These are phyloP conservation scores for Elasticomyces elasticus DNA, from an alignment of 495 filamentous ascomycete species.

Conservation along the genomic window DNA sequence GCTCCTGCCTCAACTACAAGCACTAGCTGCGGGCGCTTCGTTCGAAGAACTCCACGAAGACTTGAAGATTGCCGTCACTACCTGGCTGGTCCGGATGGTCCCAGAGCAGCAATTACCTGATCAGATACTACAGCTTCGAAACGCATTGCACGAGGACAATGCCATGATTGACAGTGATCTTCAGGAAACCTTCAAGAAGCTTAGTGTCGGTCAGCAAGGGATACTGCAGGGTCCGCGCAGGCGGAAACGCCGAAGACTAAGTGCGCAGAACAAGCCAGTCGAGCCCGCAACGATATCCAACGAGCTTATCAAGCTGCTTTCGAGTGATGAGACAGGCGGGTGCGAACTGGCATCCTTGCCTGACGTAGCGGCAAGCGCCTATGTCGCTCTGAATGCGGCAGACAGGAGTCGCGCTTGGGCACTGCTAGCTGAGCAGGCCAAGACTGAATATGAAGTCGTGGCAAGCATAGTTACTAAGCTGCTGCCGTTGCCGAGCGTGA, in stretches of 20 bases:
- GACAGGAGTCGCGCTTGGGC: conserved; percentile 29
- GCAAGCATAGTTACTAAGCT: conserved; percentile 48
- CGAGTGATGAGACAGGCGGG: neutral
- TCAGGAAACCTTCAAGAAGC: neutral
- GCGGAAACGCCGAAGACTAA: conserved; percentile 7
- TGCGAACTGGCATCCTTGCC: neutral
- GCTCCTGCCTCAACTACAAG: neutral
- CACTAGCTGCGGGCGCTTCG: neutral
- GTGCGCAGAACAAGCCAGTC: neutral
- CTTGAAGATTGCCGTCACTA: conserved; percentile 6
- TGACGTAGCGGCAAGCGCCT: neutral
- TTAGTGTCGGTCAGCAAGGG: neutral
- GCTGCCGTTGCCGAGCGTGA: conserved; percentile 45
- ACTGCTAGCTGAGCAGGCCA: conserved; percentile 20
- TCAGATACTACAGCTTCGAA: neutral
- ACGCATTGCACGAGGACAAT: conserved; percentile 8
- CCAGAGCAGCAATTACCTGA: conserved; percentile 4
- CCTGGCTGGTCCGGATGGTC: conserved; percentile 1
- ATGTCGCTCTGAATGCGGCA: conserved; percentile 1
- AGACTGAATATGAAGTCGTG: conserved; percentile 15
- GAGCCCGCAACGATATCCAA: neutral
- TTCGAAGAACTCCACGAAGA: conserved; percentile 13
- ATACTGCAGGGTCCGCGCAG: neutral
- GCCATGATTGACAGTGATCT: conserved; percentile 12
- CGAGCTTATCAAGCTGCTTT: neutral